Evolutionary conservation across 2,329 filamentous ascomycete genomes (phyloP).

Genomic region (Lasiodiplodia gonubiensis): DNA sequence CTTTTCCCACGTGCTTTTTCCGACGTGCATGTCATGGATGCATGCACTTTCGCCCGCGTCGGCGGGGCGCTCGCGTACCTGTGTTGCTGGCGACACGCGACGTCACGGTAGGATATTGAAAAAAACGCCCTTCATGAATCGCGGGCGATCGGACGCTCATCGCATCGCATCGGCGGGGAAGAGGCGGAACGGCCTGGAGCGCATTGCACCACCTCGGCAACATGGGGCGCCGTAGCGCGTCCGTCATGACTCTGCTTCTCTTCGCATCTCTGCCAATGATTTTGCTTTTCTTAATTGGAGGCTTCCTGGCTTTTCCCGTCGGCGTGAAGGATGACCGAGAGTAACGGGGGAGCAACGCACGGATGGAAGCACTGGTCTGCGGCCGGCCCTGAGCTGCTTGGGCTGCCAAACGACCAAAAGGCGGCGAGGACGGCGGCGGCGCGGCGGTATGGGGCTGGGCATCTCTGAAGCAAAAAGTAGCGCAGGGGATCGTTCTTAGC

Average conservation of each 20-base stretch:
- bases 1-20: not conserved
- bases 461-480: constrained; percentile 4
- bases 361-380: constrained; percentile 17
- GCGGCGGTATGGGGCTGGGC: constrained; percentile 5
- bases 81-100: not conserved
- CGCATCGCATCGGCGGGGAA: not conserved
- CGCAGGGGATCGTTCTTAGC: constrained; percentile 1
- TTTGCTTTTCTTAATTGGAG: not conserved
- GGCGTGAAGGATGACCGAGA: constrained; percentile 13
- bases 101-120: not conserved
- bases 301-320: not conserved
- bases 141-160: not conserved
- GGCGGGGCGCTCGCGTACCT: not conserved
- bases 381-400: constrained; percentile 2
- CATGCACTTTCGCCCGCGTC: not conserved
- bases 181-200: not conserved
- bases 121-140: not conserved
- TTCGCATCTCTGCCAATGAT: no score
- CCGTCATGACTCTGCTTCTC: not conserved
- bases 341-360: not conserved
- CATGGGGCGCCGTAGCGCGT: not conserved
- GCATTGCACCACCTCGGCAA: not conserved
- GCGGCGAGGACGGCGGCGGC: constrained; percentile 9
- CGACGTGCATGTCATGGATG: not conserved
- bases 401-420: not conserved